phyloP scores from a whole-genome alignment of 78 protist genomes.

The Tieghemostelium lacteum region DNA sequence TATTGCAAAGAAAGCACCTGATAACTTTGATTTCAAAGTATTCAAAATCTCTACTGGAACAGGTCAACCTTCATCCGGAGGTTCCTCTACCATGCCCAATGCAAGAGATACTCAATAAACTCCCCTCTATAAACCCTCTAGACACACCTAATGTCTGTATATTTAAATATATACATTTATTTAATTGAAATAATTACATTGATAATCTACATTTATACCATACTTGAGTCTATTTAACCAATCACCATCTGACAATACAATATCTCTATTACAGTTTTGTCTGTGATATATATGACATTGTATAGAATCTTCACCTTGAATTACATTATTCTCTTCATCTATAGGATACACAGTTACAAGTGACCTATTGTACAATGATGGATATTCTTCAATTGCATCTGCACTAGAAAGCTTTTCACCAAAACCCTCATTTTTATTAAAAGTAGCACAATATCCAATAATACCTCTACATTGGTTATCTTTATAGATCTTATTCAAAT shows the following conservation, averaged over 20 bases:
- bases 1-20: constrained; percentile 68
- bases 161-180: too few species aligned
- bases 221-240: constrained; percentile 41
- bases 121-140: too few species aligned
- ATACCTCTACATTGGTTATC: constrained; percentile 11
- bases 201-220: too few species aligned
- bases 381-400: constrained; percentile 26
- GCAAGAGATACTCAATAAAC: too few species aligned
- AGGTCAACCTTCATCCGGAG: too few species aligned
- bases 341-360: constrained; percentile 1
- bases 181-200: too few species aligned
- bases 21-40: constrained; percentile 70
- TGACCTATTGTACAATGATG: constrained; percentile 15
- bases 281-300: constrained; percentile 13
- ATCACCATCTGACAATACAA: neutral
- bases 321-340: neutral
- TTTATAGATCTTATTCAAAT: neutral
- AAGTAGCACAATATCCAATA: neutral
- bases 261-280: constrained; percentile 12
- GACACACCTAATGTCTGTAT: too few species aligned
- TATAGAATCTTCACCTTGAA: neutral
- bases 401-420: constrained; percentile 12
- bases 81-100: too few species aligned
- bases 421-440: constrained; percentile 3
- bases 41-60: constrained; percentile 61